phyloP scores from a whole-genome alignment of 306 rosid species.

The Cicer bijugum region DNA sequence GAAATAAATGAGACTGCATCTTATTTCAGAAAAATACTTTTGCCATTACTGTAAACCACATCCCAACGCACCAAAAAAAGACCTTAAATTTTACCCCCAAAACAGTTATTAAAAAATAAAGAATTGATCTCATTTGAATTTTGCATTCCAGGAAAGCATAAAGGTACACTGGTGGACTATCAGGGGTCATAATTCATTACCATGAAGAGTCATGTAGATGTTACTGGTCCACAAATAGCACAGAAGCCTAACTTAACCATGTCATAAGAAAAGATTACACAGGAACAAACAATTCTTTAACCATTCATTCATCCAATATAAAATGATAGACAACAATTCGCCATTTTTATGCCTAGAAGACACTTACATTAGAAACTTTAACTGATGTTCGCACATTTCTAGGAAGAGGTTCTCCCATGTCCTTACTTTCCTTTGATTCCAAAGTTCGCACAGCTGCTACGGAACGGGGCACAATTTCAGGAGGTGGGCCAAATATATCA shows the following conservation, averaged over 20 bases:
- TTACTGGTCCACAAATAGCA: constrained; percentile 21
- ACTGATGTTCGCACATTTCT: constrained; percentile 76
- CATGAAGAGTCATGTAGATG: constrained; percentile 4
- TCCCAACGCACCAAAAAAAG: neutral
- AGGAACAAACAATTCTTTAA: constrained; percentile 1
- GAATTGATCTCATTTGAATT: constrained; percentile 23
- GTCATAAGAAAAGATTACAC: constrained; percentile 11
- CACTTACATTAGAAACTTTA: constrained; percentile 93
- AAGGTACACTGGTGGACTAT: constrained; percentile 3
- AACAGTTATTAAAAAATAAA: neutral
- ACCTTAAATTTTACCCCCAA: neutral
- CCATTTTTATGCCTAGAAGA: constrained; percentile 5
- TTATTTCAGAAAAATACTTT: neutral
- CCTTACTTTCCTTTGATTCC: constrained; percentile 68
- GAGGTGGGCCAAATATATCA: constrained; percentile 93
- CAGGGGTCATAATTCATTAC: constrained; percentile 15
- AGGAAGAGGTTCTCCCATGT: constrained; percentile 78
- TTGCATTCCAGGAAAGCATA: constrained; percentile 22
- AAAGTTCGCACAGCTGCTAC: constrained; percentile 57
- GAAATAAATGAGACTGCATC: neutral
- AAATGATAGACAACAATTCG: constrained; percentile 23
- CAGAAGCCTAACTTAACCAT: constrained; percentile 34
- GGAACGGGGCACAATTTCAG: constrained; percentile 71
- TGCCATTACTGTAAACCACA: neutral
- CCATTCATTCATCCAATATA: constrained; percentile 23